phyloP scores from a whole-genome alignment of 2,329 filamentous ascomycete genomes.

The Aureobasidium sp. region DNA sequence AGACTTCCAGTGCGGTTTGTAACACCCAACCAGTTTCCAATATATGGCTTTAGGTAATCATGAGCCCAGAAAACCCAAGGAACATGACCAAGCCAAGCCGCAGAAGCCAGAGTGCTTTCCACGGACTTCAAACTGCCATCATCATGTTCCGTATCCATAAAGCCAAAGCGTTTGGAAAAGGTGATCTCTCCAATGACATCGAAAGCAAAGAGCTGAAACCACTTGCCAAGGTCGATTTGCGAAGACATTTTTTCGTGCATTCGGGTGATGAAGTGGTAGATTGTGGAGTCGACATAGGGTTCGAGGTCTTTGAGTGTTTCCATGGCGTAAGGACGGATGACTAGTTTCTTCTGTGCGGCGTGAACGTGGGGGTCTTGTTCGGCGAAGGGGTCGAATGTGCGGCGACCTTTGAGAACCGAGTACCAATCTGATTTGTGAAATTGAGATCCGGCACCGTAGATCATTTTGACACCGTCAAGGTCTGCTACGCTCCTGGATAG shows the following conservation, averaged over 20 bases:
- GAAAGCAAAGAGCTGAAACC: constrained; percentile 36
- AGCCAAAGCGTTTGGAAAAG: constrained; percentile 32
- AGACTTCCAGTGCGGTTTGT: constrained; percentile 5
- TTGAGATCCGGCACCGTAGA: constrained; percentile 26
- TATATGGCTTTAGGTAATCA: neutral
- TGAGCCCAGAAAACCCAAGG: constrained; percentile 30
- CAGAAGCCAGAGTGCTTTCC: constrained; percentile 27
- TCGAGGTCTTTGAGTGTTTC: constrained; percentile 33
- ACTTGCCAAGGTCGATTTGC: constrained; percentile 30
- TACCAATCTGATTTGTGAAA: constrained; percentile 34
- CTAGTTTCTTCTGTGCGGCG: constrained; percentile 24
- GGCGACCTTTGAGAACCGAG: constrained; percentile 26
- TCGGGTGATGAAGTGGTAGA: constrained; percentile 29
- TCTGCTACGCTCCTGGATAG: constrained; percentile 1
- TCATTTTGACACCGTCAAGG: constrained; percentile 5
- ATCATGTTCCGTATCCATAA: constrained; percentile 30
- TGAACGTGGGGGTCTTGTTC: constrained; percentile 29
- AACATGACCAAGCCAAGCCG: constrained; percentile 33
- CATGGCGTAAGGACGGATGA: constrained; percentile 26
- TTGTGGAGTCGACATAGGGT: constrained; percentile 33
- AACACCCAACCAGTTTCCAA: constrained; percentile 11
- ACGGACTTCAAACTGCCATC: constrained; percentile 30
- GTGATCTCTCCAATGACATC: constrained; percentile 39
- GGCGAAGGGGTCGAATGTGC: constrained; percentile 30
- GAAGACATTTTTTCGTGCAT: constrained; percentile 24